phyloP scores from a whole-genome alignment of 129 eudicot genomes.

The Lonicera japonica region DNA sequence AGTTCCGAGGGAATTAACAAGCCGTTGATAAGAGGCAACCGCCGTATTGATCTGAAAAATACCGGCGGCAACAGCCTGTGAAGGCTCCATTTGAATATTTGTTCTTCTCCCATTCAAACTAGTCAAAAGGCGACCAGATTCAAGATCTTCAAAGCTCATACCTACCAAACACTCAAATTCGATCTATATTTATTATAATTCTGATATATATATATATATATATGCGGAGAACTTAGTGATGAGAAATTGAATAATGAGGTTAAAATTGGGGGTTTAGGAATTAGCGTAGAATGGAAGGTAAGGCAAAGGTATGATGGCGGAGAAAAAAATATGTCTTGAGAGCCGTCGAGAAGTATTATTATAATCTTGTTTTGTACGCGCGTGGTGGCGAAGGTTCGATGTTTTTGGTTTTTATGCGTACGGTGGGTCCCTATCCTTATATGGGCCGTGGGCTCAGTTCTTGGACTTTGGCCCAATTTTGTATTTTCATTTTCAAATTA shows the following conservation, averaged over 20 bases:
- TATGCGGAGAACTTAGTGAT: background rate
- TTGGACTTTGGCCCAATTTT: background rate
- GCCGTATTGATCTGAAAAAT: constrained; percentile 64
- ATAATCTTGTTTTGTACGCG: too few species aligned
- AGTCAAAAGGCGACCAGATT: constrained; percentile 22
- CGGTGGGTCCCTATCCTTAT: too few species aligned
- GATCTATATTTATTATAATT: too few species aligned
- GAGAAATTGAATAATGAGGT: background rate
- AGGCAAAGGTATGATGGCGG: background rate
- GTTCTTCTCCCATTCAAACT: background rate
- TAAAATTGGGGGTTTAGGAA: background rate
- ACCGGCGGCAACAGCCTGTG: constrained; percentile 23
- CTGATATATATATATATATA: too few species aligned
- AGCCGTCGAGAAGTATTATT: background rate
- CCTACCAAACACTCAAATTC: too few species aligned
- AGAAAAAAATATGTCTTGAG: background rate
- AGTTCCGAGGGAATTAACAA: constrained; percentile 62
- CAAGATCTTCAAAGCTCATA: constrained; percentile 49
- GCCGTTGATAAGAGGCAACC: constrained; percentile 52
- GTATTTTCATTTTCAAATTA: too few species aligned
- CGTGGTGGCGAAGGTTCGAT: background rate
- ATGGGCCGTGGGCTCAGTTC: background rate
- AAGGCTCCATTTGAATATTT: constrained; percentile 9
- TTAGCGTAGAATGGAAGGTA: background rate
- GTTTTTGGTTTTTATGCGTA: background rate